phyloP scores from a whole-genome alignment of 2,329 filamentous ascomycete genomes.

The Hypomyces perniciosus region DNA sequence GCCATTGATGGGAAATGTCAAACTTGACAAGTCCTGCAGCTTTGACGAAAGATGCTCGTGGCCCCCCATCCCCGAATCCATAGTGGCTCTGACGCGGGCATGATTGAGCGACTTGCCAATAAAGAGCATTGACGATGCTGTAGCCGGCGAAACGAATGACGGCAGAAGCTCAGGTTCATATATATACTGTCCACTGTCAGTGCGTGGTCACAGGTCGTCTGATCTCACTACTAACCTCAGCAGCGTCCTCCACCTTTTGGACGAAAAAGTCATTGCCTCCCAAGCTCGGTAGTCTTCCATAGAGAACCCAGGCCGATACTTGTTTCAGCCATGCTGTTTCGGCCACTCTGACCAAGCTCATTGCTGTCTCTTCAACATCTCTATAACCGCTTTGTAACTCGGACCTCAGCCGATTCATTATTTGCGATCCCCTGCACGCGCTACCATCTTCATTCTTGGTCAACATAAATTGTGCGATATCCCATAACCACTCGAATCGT shows the following conservation, averaged over 20 bases:
- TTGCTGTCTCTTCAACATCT: conserved; percentile 73
- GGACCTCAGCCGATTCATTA: conserved; percentile 70
- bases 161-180: conserved; percentile 60
- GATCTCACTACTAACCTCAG: conserved; percentile 31
- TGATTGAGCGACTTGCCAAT: conserved; percentile 86
- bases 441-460: conserved; percentile 26
- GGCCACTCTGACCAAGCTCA: conserved; percentile 67
- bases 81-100: conserved; percentile 54
- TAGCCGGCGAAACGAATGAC: conserved; percentile 67
- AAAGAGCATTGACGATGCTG: conserved; percentile 80
- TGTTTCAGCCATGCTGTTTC: conserved; percentile 91
- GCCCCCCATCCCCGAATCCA: conserved; percentile 41
- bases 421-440: conserved; percentile 58
- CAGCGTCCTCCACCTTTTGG: conserved; percentile 39
- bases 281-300: conserved; percentile 73
- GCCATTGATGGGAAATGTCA: conserved; percentile 69
- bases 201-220: not conserved
- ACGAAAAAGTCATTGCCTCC: conserved; percentile 87
- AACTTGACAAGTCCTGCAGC: conserved; percentile 59
- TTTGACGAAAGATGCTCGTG: conserved; percentile 61
- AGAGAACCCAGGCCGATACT: conserved; percentile 82
- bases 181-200: conserved; percentile 41
- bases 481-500: conserved; percentile 80
- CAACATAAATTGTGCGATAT: conserved; percentile 63
- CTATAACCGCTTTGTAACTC: conserved; percentile 83